These are phyloP conservation scores for Cryptococcus jaspeensis DNA, from an alignment of 1,284 basidiomycete genomes.

Conservation along the genomic window DNA sequence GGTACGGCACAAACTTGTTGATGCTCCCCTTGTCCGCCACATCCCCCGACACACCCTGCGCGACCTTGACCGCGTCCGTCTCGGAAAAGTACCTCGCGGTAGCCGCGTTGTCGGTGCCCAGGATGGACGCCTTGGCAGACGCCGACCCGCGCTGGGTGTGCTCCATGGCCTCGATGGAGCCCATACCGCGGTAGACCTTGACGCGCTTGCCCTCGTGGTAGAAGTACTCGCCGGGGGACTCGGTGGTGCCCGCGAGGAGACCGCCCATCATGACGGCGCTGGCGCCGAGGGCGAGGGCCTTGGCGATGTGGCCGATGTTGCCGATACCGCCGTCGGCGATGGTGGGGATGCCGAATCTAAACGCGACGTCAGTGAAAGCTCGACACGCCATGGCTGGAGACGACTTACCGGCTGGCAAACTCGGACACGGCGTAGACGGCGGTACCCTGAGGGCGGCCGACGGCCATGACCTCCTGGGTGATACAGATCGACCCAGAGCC, in stretches of 20 bases:
- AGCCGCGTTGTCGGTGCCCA: constrained; percentile 82
- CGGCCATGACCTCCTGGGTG: constrained; percentile 99
- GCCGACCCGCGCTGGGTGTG: constrained; percentile 59
- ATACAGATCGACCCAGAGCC: constrained; percentile 98
- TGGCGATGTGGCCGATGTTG: constrained; percentile 97
- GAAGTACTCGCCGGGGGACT: constrained; percentile 98
- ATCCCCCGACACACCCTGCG: constrained; percentile 94
- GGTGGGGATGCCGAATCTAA: constrained; percentile 85
- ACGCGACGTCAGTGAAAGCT: not conserved
- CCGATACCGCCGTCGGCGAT: constrained; percentile 97
- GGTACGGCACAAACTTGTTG: constrained; percentile 86
- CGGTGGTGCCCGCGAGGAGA: constrained; percentile 90
- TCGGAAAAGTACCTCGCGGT: constrained; percentile 98
- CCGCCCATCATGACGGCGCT: constrained; percentile 99
- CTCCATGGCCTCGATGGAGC: constrained; percentile 94
- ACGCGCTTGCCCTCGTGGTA: constrained; percentile 98
- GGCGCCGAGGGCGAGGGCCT: constrained; percentile 90
- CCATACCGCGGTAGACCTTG: constrained; percentile 99
- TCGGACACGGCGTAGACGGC: constrained; percentile 94
- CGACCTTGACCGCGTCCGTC: constrained; percentile 90
- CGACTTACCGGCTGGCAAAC: constrained; percentile 62
- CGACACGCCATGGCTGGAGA: not conserved
- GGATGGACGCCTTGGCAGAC: constrained; percentile 56
- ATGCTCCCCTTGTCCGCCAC: constrained; percentile 97
- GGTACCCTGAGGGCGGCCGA: constrained; percentile 95